Evolutionary conservation across 2,329 filamentous ascomycete species (phyloP).

Genomic region (Clarireedia monteithiana): DNA sequence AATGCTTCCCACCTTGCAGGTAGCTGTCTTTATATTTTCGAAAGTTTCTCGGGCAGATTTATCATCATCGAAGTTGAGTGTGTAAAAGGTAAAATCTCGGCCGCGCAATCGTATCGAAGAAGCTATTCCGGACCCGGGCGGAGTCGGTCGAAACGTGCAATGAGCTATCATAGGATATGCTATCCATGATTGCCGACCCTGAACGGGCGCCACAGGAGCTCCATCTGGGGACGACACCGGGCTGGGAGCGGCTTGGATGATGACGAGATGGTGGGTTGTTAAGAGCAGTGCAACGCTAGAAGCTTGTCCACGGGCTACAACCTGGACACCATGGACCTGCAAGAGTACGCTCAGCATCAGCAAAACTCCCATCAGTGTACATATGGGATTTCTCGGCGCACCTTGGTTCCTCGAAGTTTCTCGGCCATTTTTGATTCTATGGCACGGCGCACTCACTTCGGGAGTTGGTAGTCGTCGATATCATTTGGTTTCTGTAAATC

Average conservation of each 20-base stretch:
- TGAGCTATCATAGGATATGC: constrained; percentile 86
- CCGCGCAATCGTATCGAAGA: constrained; percentile 83
- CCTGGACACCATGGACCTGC: constrained; percentile 54
- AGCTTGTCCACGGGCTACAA: constrained; percentile 49
- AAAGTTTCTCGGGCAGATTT: constrained; percentile 74
- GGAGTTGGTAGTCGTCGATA: constrained; percentile 3
- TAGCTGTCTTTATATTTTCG: constrained; percentile 73
- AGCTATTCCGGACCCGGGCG: constrained; percentile 58
- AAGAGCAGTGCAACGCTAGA: constrained; percentile 51
- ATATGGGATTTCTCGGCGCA: constrained; percentile 15
- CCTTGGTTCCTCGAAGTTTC: constrained; percentile 39
- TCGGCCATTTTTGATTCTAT: constrained; percentile 29
- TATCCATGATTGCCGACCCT: constrained; percentile 74
- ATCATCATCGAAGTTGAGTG: constrained; percentile 77
- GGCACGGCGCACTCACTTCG: constrained; percentile 10
- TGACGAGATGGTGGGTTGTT: constrained; percentile 52
- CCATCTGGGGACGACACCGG: constrained; percentile 19
- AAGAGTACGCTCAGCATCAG: neutral
- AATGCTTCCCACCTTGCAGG: constrained; percentile 73
- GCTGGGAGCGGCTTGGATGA: constrained; percentile 28
- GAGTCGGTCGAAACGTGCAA: constrained; percentile 70
- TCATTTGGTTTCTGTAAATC: neutral
- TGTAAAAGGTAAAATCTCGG: constrained; percentile 89
- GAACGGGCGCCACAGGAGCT: constrained; percentile 17
- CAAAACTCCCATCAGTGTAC: neutral